These are phyloP conservation scores for Mortierella antarctica DNA, from an alignment of 192 early-diverging fungal species.

Conservation along the genomic window DNA sequence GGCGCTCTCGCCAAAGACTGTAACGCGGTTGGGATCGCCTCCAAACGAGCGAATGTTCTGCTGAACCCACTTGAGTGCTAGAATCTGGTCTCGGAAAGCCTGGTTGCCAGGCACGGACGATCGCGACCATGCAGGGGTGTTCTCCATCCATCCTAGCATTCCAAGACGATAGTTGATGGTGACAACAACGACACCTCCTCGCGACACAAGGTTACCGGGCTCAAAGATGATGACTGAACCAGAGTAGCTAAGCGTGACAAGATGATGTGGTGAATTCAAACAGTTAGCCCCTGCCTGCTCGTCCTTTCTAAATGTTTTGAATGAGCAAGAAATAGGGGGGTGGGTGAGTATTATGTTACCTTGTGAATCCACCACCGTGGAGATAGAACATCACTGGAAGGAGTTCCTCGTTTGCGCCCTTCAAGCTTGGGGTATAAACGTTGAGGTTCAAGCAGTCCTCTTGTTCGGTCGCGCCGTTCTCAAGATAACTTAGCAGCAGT, in stretches of 20 bases:
- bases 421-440: constrained; percentile 59
- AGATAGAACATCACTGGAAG: constrained; percentile 73
- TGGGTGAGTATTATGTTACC: constrained; percentile 8
- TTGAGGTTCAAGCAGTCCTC: constrained; percentile 70
- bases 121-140: background rate
- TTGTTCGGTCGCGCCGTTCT: constrained; percentile 38
- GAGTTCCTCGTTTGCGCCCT: constrained; percentile 13
- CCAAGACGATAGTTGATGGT: constrained; percentile 51
- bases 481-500: constrained; percentile 18
- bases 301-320: background rate
- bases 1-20: constrained; percentile 49
- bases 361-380: constrained; percentile 66
- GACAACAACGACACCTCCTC: constrained; percentile 47
- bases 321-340: background rate
- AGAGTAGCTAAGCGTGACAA: constrained; percentile 11
- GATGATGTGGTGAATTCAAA: background rate
- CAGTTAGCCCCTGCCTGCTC: background rate
- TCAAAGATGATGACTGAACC: constrained; percentile 36
- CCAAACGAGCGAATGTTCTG: constrained; percentile 66
- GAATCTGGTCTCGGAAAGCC: constrained; percentile 61
- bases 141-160: constrained; percentile 38
- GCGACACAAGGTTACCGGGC: constrained; percentile 43
- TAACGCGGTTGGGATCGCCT: constrained; percentile 62
- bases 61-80: constrained; percentile 65
- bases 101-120: constrained; percentile 28